Percentiles rank a stretch among this genome's conserved stretches.
Evolutionary conservation across 1,284 basidiomycete genomes (phyloP).

Genomic region (Cryptococcus sp.): DNA sequence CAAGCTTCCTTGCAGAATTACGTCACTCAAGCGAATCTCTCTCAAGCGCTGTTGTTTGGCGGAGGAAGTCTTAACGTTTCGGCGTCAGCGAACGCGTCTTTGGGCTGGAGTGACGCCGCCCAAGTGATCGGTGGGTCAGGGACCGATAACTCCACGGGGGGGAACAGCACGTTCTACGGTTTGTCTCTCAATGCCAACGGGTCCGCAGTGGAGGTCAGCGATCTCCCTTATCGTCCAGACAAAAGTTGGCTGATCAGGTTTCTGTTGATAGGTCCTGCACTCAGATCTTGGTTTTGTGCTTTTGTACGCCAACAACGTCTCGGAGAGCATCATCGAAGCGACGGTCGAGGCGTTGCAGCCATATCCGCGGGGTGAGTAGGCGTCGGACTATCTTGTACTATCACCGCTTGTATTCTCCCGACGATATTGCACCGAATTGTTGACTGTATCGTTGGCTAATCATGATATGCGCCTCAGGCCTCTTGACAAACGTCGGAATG

Average conservation of each 20-base stretch:
- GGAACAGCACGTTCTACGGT: constrained; percentile 47
- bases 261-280: constrained; percentile 41
- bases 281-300: constrained; percentile 56
- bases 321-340: constrained; percentile 45
- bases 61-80: not conserved
- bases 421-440: not conserved
- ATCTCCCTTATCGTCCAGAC: too few relatives aligned
- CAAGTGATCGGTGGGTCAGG: constrained; percentile 18
- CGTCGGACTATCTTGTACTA: not conserved
- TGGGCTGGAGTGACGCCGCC: constrained; percentile 13
- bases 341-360: constrained; percentile 54
- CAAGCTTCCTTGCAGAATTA: constrained; percentile 54
- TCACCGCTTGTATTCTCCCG: not conserved
- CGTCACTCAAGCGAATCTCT: constrained; percentile 38
- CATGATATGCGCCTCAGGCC: constrained; percentile 29
- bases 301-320: constrained; percentile 51
- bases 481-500: constrained; percentile 57
- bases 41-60: constrained; percentile 17
- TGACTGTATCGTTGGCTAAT: not conserved
- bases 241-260: not conserved
- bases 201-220: constrained; percentile 44
- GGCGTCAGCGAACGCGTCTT: not conserved
- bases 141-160: not conserved
- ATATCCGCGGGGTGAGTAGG: constrained; percentile 52
- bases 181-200: constrained; percentile 49